Evolutionary conservation across 2,329 filamentous ascomycete species (phyloP).

Genomic region (Fusarium proliferatum): DNA sequence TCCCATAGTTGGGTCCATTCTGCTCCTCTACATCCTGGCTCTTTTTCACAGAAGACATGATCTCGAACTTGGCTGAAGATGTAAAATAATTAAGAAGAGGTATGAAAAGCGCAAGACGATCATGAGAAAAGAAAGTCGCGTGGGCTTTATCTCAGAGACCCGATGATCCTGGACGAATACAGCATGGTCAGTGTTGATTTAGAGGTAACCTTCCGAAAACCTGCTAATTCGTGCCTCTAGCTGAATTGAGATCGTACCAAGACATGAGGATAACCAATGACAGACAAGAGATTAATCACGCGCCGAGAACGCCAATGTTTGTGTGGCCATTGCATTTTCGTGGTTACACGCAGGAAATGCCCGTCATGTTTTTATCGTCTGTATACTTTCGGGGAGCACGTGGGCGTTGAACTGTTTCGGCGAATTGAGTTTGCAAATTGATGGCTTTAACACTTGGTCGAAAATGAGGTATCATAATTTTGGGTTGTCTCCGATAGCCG

Average conservation of each 20-base stretch:
- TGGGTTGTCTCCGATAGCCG: background rate
- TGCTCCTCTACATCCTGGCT: background rate
- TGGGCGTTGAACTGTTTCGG: background rate
- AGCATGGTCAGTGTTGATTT: background rate
- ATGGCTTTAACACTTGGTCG: too few relatives aligned
- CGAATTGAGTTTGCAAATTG: background rate
- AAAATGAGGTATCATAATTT: background rate
- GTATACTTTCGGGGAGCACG: background rate
- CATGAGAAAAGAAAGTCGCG: background rate
- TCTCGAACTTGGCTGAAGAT: fast-evolving
- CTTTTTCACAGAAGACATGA: background rate
- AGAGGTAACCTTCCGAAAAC: background rate
- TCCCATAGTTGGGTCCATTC: background rate
- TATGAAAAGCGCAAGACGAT: background rate
- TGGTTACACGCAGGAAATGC: too few relatives aligned
- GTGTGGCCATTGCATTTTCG: background rate
- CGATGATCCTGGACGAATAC: background rate
- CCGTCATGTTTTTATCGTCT: too few relatives aligned
- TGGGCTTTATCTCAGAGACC: background rate
- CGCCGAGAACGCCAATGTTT: background rate
- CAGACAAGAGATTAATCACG: background rate
- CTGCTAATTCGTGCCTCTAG: background rate
- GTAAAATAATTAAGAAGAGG: background rate
- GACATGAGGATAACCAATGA: background rate
- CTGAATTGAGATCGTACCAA: background rate